phyloP scores from a whole-genome alignment of 148 eudicot species.

The Tetragonia tetragonoides region DNA sequence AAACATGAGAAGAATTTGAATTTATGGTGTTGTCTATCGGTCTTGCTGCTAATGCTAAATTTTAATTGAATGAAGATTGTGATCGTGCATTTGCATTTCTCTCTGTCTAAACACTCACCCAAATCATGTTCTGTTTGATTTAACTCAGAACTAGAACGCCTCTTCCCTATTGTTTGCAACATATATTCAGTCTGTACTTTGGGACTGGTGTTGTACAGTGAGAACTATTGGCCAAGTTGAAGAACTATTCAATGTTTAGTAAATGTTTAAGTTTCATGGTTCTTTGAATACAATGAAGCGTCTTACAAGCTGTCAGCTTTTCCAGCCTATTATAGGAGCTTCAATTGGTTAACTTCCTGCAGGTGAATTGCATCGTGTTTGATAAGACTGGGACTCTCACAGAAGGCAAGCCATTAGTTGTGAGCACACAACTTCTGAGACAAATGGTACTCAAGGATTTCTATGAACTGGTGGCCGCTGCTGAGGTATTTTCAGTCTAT shows the following conservation, averaged over 20 bases:
- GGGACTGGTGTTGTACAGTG: neutral
- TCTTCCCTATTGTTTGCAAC: no score
- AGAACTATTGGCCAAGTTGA: neutral
- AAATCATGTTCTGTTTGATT: neutral
- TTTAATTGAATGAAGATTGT: no score
- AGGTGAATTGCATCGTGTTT: slow-evolving; percentile 95
- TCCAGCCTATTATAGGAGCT: neutral
- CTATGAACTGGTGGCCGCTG: slow-evolving; percentile 77
- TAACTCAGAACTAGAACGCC: neutral
- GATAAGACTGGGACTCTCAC: slow-evolving; percentile 99
- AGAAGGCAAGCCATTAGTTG: slow-evolving; percentile 82
- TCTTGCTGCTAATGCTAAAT: no score
- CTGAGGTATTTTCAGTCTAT: slow-evolving; percentile 57
- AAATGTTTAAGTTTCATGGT: neutral
- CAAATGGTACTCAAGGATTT: slow-evolving; percentile 70
- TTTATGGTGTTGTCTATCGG: no score
- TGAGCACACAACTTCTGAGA: slow-evolving; percentile 58
- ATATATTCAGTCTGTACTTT: no score
- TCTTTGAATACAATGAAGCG: neutral
- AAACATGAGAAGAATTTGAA: no score
- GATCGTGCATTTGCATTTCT: no score
- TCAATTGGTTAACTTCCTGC: slow-evolving; percentile 10
- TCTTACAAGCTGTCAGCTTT: neutral
- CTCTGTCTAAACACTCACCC: no score
- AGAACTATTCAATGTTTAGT: neutral